Conservation (phyloP, 2,329 filamentous ascomycete genomes). For the Metarhizium humberi region DNA sequence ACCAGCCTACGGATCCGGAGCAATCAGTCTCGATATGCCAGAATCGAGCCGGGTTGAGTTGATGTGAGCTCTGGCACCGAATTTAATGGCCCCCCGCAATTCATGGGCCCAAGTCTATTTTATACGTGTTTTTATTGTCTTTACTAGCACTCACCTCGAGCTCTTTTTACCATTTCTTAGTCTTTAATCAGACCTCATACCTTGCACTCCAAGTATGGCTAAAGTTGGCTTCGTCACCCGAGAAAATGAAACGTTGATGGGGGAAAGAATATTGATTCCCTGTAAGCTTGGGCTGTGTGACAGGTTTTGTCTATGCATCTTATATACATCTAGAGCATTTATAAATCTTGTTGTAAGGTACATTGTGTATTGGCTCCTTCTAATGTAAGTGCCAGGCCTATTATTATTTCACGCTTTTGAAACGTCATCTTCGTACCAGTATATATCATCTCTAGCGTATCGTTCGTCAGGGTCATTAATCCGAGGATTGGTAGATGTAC, state of each 20-base stretch:
- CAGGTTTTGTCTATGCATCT: neutral
- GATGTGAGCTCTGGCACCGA: neutral
- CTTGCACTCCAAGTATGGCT: constrained; percentile 19
- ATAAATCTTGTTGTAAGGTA: neutral
- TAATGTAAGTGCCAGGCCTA: neutral
- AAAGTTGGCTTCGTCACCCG: constrained; percentile 20
- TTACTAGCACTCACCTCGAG: constrained; percentile 26
- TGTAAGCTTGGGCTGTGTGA: neutral
- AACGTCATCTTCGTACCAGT: neutral
- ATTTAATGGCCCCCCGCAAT: neutral
- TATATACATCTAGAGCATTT: neutral
- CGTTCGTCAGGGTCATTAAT: constrained; percentile 7
- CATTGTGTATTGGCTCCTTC: neutral
- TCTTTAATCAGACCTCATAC: constrained; percentile 28
- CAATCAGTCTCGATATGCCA: neutral
- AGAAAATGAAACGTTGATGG: constrained; percentile 6
- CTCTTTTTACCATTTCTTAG: constrained; percentile 26
- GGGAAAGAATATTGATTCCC: neutral
- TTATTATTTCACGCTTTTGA: neutral
- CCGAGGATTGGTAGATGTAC: constrained; percentile 31
- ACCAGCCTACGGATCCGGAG: neutral
- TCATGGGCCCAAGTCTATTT: constrained; percentile 10
- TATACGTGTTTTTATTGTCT: constrained; percentile 23
- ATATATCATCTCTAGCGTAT: neutral
- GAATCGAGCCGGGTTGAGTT: neutral